phyloP scores from a whole-genome alignment of 2,329 filamentous ascomycete genomes.

The Colletotrichum nymphaeae region DNA sequence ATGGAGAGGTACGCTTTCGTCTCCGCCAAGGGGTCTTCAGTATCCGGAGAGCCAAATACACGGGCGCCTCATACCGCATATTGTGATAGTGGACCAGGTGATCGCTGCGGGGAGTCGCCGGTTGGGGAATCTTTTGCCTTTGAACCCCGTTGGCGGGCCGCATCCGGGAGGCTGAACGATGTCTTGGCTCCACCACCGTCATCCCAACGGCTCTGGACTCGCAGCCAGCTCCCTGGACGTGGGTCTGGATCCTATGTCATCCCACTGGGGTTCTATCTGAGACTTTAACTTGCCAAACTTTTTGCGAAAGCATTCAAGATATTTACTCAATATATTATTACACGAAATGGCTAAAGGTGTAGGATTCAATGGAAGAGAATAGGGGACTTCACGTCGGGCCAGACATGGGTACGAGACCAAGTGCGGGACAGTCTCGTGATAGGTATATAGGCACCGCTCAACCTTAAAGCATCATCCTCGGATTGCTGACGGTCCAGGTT shows the following conservation, averaged over 20 bases:
- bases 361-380: background rate
- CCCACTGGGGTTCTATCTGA: too few species aligned
- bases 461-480: background rate
- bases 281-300: too few species aligned
- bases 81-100: background rate
- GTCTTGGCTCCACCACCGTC: background rate
- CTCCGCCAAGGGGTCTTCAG: background rate
- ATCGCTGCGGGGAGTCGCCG: background rate
- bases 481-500: background rate
- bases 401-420: background rate
- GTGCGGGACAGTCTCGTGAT: background rate
- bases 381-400: too few species aligned
- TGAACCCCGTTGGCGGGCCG: background rate
- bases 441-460: background rate
- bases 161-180: background rate
- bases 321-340: too few species aligned
- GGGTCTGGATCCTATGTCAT: background rate
- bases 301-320: too few species aligned
- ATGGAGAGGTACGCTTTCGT: background rate
- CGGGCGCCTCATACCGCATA: background rate
- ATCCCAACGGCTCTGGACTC: slow-evolving; percentile 1
- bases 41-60: background rate
- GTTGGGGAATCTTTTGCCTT: background rate
- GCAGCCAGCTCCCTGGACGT: background rate
- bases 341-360: background rate